phyloP scores from a whole-genome alignment of 768 basidiomycete genomes.

The Daedaleopsis nitida region DNA sequence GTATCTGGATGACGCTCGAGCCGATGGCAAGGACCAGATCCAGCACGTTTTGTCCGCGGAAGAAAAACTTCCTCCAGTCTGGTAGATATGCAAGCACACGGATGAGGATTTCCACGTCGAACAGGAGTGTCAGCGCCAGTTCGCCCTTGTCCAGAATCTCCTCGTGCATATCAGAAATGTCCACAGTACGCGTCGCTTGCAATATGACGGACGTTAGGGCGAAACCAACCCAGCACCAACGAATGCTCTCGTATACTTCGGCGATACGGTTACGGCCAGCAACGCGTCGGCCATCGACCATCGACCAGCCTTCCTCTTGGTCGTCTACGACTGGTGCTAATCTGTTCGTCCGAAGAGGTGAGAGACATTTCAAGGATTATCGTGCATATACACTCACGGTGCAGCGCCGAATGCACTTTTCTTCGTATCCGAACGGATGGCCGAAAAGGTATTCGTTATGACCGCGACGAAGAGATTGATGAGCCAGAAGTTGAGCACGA shows the following conservation, averaged over 20 bases:
- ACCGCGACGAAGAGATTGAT: conserved; percentile 94
- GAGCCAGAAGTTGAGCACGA: conserved; percentile 93
- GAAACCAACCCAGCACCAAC: conserved; percentile 75
- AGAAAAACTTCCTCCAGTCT: conserved; percentile 81
- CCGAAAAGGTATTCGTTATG: conserved; percentile 91
- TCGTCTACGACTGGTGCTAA: conserved; percentile 50
- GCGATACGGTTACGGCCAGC: conserved; percentile 51
- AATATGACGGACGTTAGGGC: conserved; percentile 70
- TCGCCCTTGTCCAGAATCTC: conserved; percentile 64
- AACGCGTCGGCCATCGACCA: conserved; percentile 45
- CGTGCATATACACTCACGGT: conserved; percentile 45
- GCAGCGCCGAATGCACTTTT: conserved; percentile 92
- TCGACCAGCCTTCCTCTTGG: conserved; percentile 64
- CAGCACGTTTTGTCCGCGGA: conserved; percentile 60
- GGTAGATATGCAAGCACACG: conserved; percentile 74
- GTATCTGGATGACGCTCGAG: conserved; percentile 83
- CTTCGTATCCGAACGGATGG: conserved; percentile 82
- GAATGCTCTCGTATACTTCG: conserved; percentile 56
- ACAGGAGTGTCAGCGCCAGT: conserved; percentile 75
- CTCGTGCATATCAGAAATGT: conserved; percentile 48
- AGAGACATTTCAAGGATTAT: not conserved
- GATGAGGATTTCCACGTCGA: conserved; percentile 86
- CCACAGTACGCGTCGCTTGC: conserved; percentile 67
- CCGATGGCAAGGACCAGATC: conserved; percentile 77
- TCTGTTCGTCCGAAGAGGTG: conserved; percentile 25